Evolutionary conservation across 2,329 filamentous ascomycete genomes (phyloP), one percentile per base, ranked within the genome.

Genomic region (Microcyclospora pomicola): DNA sequence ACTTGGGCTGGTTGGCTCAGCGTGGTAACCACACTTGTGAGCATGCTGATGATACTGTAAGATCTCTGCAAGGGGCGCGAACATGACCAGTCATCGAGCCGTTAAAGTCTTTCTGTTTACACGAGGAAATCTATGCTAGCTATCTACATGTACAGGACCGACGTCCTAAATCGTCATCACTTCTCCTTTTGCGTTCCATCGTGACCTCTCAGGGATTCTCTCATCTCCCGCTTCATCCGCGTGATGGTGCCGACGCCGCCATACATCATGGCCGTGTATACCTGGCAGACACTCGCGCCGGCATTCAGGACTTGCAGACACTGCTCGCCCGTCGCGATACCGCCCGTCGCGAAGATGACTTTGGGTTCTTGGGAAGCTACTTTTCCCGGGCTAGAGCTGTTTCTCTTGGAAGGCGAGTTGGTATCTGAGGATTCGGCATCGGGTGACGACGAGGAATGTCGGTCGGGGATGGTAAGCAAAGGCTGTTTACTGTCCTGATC

Each of bases 331-430:
- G 80, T 88, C 1, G 82, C 91, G 54, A 98, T 88, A 13, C 91
- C 91, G 1, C 91, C 91, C 0, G 85, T 91, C 0, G 88, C 88
- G 56, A 96, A 96, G 43, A 98, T 81, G 37, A 86, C 78, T 63
- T 94, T 94, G 34, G 70, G 70, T 42, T 65, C 45, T 16, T 48
- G 44, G 11, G 33, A 40, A 37, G 14, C 34, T 9, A 9, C 30
- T 24, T 24, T 24, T 7, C 7, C 7, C 19, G 19, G 19, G 19
- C 19, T 24, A 7, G 19, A 7, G 19, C 19, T 24, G 19, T 24
- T 7, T 24, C 7, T 24, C 19, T 24, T 24, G 19, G 19, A 7
- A 24, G 19, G 19, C 7, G 19, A 24, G 19, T 7, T 24, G 19
- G 19, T 24, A 27, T 34, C 38, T 5, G 38, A 36, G 9, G 33